Base-by-base conservation (phyloP, 139 green algal genomes). In the Chlamydomonas sphaeroides region DNA sequence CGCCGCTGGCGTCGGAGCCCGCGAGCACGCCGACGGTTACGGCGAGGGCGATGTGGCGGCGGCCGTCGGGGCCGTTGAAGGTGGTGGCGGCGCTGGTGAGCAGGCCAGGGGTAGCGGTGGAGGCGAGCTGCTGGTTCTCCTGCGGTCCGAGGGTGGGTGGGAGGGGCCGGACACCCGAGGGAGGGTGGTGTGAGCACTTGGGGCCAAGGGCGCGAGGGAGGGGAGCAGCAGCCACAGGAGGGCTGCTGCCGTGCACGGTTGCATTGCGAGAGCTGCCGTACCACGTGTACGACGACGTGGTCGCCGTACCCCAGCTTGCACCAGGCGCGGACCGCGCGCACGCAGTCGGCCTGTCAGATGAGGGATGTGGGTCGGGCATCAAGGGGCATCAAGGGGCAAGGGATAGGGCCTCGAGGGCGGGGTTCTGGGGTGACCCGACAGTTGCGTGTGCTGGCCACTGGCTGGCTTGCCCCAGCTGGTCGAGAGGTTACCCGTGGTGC, bases 301-400 rank as follows among this genome's bases (percentile, higher is more conserved):
- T 82, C 75, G 21, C 75, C 75, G 62, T 72, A 72, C 10, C 75
- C 75, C 61, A 82, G 62, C 42, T 72, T 72, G 75, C 75, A 82
- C 75, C 75, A 82, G 18, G 75, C 25, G 1, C 62, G 59, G n/a
- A 72, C 75, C 26, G 75, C 75, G n/a, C 75, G 75, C 32, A 82
- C 65, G 75, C 75, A 82, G 63, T 82, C 75, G 21, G 75, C 75
- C 75, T 82, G 75, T n/a, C 18, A 17, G 53, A 61, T 25, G 15
- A 28, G 51, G 51, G 20, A 7, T 10, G 51, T 10, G 15, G 51
- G 15, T 10, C 20, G 51, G 51, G 51, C 20, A 17, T 6, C 17
- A 30, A 28, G 51, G 20, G 6, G 51, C 51, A 4, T 25, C 15
- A 61, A 61, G 20, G 51, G 15, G 6, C 20, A 30, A 30, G 15